These are phyloP conservation scores for Boechera stricta DNA, from an alignment of 345 rosid genomes.

Conservation along the genomic window DNA sequence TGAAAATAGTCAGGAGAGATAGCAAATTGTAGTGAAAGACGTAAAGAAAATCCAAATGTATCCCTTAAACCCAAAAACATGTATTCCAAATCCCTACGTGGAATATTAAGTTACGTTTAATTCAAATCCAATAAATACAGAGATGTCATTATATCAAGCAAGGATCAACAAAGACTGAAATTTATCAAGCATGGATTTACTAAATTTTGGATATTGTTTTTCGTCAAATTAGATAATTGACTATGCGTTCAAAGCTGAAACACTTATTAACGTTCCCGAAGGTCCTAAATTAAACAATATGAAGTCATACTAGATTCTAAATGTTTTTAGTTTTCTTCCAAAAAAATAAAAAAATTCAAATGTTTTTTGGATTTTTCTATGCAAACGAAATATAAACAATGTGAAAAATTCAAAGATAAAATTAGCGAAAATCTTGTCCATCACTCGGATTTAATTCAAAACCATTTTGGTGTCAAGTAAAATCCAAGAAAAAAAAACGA, in stretches of 20 bases:
- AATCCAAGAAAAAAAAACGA: neutral
- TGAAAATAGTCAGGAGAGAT: neutral
- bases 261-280: neutral
- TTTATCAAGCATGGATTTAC: neutral
- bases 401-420: neutral
- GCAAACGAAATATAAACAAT: neutral
- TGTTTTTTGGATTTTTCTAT: neutral
- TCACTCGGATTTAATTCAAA: neutral
- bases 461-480: neutral
- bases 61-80: too few species aligned
- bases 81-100: neutral
- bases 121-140: neutral
- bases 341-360: too few species aligned
- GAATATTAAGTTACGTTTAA: neutral
- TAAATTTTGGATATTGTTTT: too few species aligned
- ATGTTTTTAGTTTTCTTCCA: neutral
- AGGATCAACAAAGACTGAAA: neutral
- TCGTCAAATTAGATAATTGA: neutral
- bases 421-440: neutral
- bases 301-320: neutral
- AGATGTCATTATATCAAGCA: neutral
- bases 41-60: neutral
- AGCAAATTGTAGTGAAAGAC: too few species aligned
- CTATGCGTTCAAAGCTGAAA: neutral
- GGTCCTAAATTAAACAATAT: neutral